Percentiles rank a stretch among this genome's conserved stretches.
phyloP scores from a whole-genome alignment of 2,329 filamentous ascomycete genomes.

The Claviceps quebecensis region DNA sequence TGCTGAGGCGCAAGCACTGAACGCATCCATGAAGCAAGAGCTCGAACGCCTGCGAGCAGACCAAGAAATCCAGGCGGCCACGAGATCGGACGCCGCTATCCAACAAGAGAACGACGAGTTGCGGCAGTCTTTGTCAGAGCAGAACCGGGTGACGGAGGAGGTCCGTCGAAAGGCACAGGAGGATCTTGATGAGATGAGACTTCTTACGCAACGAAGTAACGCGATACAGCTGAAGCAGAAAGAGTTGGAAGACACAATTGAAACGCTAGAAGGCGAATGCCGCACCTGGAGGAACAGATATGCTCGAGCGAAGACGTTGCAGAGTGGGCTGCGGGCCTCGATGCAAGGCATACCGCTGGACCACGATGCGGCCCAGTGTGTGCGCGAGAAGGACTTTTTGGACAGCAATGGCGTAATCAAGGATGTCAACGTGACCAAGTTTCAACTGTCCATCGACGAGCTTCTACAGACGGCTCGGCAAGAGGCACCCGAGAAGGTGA shows the following conservation, averaged over 20 bases:
- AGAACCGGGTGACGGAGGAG: constrained; percentile 73
- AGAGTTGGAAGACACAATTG: constrained; percentile 59
- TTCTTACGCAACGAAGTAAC: constrained; percentile 66
- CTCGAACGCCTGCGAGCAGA: constrained; percentile 59
- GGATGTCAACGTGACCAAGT: constrained; percentile 86
- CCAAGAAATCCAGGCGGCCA: constrained; percentile 10
- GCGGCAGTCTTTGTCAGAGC: constrained; percentile 50
- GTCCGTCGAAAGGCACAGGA: constrained; percentile 71
- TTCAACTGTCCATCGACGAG: constrained; percentile 89
- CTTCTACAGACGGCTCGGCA: constrained; percentile 63
- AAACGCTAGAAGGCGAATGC: constrained; percentile 67
- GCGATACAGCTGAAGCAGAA: constrained; percentile 71
- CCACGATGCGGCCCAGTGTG: constrained; percentile 53
- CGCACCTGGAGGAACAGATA: constrained; percentile 86
- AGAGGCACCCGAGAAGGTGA: constrained; percentile 58
- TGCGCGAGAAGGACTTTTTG: constrained; percentile 52
- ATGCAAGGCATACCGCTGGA: constrained; percentile 60
- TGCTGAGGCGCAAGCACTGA: constrained; percentile 59
- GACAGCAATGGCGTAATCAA: constrained; percentile 66
- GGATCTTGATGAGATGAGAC: constrained; percentile 80
- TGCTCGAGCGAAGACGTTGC: constrained; percentile 73
- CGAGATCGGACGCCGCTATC: constrained; percentile 36
- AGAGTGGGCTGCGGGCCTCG: constrained; percentile 66
- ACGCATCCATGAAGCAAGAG: constrained; percentile 65
- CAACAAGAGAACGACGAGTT: constrained; percentile 57